Conservation (phyloP, 2,329 filamentous ascomycete genomes). For the Trichoderma arundinaceum region DNA sequence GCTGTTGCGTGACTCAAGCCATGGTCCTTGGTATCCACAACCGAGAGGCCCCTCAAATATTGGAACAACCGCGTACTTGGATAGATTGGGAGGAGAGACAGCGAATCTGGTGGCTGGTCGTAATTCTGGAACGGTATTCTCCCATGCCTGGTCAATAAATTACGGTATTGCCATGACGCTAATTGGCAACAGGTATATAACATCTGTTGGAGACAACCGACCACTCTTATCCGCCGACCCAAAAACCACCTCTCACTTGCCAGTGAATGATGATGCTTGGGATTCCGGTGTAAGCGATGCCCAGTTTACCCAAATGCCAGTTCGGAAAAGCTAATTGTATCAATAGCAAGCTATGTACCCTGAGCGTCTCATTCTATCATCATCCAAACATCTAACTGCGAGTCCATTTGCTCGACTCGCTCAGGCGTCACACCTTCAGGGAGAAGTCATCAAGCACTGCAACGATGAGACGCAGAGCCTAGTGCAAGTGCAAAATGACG, state of each 20-base stretch:
- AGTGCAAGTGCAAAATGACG: neutral
- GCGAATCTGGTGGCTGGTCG: slow-evolving; percentile 43
- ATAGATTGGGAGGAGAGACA: slow-evolving; percentile 43
- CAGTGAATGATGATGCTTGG: slow-evolving; percentile 40
- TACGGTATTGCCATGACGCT: neutral
- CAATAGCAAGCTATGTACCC: slow-evolving; percentile 24
- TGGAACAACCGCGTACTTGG: slow-evolving; percentile 39
- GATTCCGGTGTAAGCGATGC: slow-evolving; percentile 30
- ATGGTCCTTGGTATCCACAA: slow-evolving; percentile 32
- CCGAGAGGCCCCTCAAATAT: slow-evolving; percentile 36
- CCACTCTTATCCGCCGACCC: slow-evolving; percentile 40
- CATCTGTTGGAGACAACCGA: slow-evolving; percentile 35
- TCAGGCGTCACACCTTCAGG: slow-evolving; percentile 43
- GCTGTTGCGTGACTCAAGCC: slow-evolving; percentile 39
- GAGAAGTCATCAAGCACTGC: slow-evolving; percentile 38
- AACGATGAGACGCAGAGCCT: slow-evolving; percentile 27
- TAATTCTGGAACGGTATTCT: slow-evolving; percentile 43
- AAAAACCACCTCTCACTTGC: slow-evolving; percentile 39
- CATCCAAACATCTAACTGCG: slow-evolving; percentile 38
- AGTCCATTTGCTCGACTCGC: slow-evolving; percentile 43
- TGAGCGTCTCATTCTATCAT: slow-evolving; percentile 32
- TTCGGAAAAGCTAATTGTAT: neutral
- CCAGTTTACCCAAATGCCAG: neutral
- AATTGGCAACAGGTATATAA: slow-evolving; percentile 34
- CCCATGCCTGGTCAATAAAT: neutral